Conservation (phyloP, 2,329 filamentous ascomycete genomes). For the Zymoseptoria pseudotritici region DNA sequence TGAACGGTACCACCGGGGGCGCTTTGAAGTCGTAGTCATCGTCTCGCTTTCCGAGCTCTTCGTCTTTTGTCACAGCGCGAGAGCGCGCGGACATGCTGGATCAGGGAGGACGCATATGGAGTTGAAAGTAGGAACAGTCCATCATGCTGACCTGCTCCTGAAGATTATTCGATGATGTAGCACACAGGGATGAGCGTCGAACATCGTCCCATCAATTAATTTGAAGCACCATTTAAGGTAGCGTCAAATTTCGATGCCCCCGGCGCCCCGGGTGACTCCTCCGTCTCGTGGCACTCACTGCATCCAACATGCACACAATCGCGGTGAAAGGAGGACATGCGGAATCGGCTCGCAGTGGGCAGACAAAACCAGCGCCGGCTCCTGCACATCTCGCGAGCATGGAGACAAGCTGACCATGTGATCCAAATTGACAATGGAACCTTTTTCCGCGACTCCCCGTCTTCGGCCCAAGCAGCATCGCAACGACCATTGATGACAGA, state of each 20-base stretch:
- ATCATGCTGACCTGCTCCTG: not conserved
- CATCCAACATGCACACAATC: not conserved
- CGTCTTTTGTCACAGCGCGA: constrained; percentile 38
- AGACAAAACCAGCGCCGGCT: constrained; percentile 11
- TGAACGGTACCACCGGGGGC: constrained; percentile 22
- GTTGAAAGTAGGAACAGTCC: not conserved
- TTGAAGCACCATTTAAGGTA: not conserved
- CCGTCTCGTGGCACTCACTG: not conserved
- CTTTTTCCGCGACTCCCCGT: constrained; percentile 71
- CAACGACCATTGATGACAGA: constrained; percentile 49
- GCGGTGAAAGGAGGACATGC: constrained; percentile 4
- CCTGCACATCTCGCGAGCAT: constrained; percentile 4
- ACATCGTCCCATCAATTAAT: not conserved
- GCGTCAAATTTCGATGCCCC: not conserved
- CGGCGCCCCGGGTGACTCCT: not conserved
- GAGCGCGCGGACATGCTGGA: constrained; percentile 11
- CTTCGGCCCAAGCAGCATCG: constrained; percentile 35
- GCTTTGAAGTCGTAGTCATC: constrained; percentile 44
- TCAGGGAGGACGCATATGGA: not conserved
- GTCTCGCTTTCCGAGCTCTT: constrained; percentile 59
- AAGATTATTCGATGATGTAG: not conserved
- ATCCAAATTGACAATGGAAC: constrained; percentile 71
- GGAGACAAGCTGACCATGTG: constrained; percentile 9
- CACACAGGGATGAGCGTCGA: not conserved
- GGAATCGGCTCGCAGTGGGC: constrained; percentile 9